These are phyloP conservation scores for Mrakia hoshinonis DNA, from an alignment of 768 basidiomycete genomes.

Conservation along the genomic window DNA sequence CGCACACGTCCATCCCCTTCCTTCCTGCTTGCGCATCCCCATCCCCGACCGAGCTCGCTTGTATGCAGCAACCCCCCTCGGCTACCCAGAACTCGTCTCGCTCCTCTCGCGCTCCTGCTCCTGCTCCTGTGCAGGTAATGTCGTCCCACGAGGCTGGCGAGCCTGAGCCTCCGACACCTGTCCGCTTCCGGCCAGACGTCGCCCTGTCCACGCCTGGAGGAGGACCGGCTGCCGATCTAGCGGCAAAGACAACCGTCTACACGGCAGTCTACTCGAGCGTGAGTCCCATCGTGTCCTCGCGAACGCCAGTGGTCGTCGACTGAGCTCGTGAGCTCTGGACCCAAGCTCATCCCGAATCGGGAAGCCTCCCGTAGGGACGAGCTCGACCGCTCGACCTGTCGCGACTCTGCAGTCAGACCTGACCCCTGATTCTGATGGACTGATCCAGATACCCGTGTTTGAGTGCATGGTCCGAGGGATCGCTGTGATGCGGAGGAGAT, in stretches of 20 bases:
- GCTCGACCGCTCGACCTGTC: too few species aligned
- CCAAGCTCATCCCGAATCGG: too few species aligned
- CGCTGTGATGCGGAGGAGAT: constrained; percentile 92
- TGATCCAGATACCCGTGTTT: constrained; percentile 58
- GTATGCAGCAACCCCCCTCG: not conserved
- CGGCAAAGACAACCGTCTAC: constrained; percentile 33
- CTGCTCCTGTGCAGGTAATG: not conserved
- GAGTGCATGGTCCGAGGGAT: constrained; percentile 98
- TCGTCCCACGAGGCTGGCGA: not conserved
- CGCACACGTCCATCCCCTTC: too few species aligned
- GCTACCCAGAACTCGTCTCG: not conserved
- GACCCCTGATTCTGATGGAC: not conserved
- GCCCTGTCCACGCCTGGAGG: not conserved
- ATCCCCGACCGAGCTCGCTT: too few species aligned
- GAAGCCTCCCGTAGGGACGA: too few species aligned
- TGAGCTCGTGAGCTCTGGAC: too few species aligned
- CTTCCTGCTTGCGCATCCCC: too few species aligned
- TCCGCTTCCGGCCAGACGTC: not conserved
- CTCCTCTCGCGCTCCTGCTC: not conserved
- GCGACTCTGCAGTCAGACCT: too few species aligned
- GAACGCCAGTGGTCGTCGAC: not conserved
- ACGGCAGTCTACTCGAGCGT: constrained; percentile 41
- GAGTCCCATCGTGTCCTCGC: constrained; percentile 26
- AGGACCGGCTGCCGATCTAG: not conserved
- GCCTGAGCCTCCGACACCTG: not conserved